Evolutionary conservation across 2,329 filamentous ascomycete genomes (phyloP), one percentile per base, ranked within the genome.

Genomic region (Calcarisporium arbuscula): DNA sequence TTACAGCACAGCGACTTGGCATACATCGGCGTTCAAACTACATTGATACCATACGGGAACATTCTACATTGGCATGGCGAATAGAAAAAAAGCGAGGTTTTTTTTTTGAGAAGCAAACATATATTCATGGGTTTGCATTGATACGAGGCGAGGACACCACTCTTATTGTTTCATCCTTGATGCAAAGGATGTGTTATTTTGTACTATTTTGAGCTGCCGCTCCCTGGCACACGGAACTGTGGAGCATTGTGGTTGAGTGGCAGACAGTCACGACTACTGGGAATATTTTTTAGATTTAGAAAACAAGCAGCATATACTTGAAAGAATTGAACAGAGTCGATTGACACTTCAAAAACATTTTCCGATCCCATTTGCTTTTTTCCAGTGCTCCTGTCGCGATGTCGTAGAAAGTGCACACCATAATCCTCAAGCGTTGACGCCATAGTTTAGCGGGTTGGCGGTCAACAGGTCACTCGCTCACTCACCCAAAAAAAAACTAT

Each of bases 111-210:
- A n/a, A n/a, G n/a, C n/a, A n/a, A n/a, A n/a, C n/a, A n/a, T n/a
- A n/a, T n/a, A n/a, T 35, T 38, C 27, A 36, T 35, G 52, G 53
- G 46, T 47, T 51, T 44, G 44, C 46, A 43, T 49, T 44, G 42
- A 49, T 50, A 44, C 31, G 50, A 53, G 49, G 51, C 22, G 27
- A n/a, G 11, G 19, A 35, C 35, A 41, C 39, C 32, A 40, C 36
- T 50, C 44, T 45, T 34, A 42, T 21, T 36, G 34, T 28, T n/a
- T 27, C 21, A 19, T 21, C 30, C 18, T 14, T 14, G 19, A 14
- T 20, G 16, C 11, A 18, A 26, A 11, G 20, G 15, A 32, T 11
- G 15, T 8, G n/a, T 21, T 12, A 22, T 15, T 14, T 19, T 17
- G 6, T 5, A 12, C 9, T 26, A 8, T 7, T 19, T 20, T 15